These are phyloP conservation scores for Phaeodactylum tricornutum DNA, from an alignment of 108 stramenopile species.

Conservation along the genomic window DNA sequence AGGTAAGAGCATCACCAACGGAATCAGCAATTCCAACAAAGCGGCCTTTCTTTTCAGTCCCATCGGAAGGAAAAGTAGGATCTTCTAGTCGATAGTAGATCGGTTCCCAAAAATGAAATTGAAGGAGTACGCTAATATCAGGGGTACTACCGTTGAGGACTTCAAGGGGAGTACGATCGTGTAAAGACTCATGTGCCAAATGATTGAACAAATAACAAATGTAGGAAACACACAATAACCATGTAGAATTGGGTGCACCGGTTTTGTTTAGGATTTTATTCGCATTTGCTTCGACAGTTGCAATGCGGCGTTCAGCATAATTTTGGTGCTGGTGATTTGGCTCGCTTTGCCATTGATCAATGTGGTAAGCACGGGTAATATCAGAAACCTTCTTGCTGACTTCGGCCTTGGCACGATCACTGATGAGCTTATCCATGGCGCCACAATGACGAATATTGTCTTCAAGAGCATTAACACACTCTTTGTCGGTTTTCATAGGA, in stretches of 20 bases:
- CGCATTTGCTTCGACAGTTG: conserved; percentile 7
- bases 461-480: conserved; percentile 9
- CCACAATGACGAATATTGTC: conserved; percentile 22
- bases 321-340: conserved; percentile 22
- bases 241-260: conserved; percentile 10
- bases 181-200: conserved; percentile 2
- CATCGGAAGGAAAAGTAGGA: background rate
- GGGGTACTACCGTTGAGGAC: conserved; percentile 3
- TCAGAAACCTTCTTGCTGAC: conserved; percentile 9
- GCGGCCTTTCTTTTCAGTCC: conserved; percentile 3
- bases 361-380: conserved; percentile 7
- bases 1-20: conserved; percentile 20
- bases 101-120: conserved; percentile 12
- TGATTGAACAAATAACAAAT: conserved; percentile 12
- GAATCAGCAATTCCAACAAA: conserved; percentile 22
- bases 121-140: conserved; percentile 14
- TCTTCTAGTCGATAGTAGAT: conserved; percentile 8
- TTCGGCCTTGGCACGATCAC: conserved; percentile 5
- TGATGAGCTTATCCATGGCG: background rate
- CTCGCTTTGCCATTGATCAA: conserved; percentile 17
- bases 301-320: conserved; percentile 12
- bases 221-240: conserved; percentile 11
- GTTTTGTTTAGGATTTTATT: conserved; percentile 13
- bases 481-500: conserved; percentile 4
- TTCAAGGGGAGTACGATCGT: conserved; percentile 6